A percentile compares a stretch with the other conserved stretches of the same genome.
phyloP scores from a whole-genome alignment of 805 yeast species.

The Lachancea kluyveri region DNA sequence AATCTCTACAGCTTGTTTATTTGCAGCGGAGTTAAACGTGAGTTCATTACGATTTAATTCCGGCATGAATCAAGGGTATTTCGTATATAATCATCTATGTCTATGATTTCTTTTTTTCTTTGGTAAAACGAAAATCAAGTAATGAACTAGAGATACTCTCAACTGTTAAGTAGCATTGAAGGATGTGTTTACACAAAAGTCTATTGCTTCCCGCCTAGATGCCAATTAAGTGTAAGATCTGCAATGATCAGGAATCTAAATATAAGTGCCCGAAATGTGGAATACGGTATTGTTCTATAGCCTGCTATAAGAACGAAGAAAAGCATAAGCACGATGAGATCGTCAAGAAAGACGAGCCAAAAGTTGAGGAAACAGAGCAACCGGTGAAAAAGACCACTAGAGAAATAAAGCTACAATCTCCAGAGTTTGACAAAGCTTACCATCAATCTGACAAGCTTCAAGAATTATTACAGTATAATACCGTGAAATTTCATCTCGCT shows the following conservation, averaged over 20 bases:
- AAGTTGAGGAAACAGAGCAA: background rate
- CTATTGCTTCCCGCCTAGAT: no score
- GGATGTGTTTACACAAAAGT: no score
- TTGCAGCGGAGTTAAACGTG: no score
- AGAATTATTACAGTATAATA: constrained; percentile 38
- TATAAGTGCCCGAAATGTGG: constrained; percentile 46
- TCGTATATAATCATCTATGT: no score
- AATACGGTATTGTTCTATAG: constrained; percentile 47
- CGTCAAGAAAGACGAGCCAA: constrained; percentile 1
- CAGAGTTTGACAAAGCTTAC: constrained; percentile 28
- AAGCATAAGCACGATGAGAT: constrained; percentile 25
- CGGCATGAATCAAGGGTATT: no score
- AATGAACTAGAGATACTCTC: no score
- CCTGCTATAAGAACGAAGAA: constrained; percentile 40
- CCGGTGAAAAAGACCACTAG: background rate
- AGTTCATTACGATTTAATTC: no score
- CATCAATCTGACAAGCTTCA: constrained; percentile 37
- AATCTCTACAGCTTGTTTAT: no score
- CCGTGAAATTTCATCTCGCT: constrained; percentile 49
- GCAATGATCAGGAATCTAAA: constrained; percentile 30
- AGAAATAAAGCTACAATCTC: constrained; percentile 6
- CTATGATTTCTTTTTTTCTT: no score
- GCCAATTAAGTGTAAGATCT: constrained; percentile 28
- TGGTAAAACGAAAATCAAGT: no score
- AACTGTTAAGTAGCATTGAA: no score